phyloP scores from a whole-genome alignment of 2,329 filamentous ascomycete species.

The Niveomyces coronatus region DNA sequence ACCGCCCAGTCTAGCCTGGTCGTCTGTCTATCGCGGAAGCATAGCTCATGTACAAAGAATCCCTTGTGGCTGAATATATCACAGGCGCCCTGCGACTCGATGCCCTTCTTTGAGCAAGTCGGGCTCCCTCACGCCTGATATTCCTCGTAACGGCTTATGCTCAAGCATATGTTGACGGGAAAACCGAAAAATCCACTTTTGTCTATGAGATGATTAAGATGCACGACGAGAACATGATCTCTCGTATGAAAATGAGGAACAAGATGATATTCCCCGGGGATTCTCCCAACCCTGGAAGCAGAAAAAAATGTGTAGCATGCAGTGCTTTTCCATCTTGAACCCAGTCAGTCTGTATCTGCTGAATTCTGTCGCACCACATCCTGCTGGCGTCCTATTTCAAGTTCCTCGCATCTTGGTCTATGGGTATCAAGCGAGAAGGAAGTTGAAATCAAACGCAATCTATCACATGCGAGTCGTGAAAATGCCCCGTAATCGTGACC shows the following conservation, averaged over 20 bases:
- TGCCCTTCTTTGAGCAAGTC: slow-evolving; percentile 19
- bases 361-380: slow-evolving; percentile 27
- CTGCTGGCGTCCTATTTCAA: slow-evolving; percentile 25
- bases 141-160: too few relatives aligned
- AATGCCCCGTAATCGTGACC: slow-evolving; percentile 28
- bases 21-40: slow-evolving; percentile 23
- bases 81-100: slow-evolving; percentile 17
- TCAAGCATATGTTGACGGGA: slow-evolving; percentile 34
- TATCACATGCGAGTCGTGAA: slow-evolving; percentile 33
- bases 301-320: slow-evolving; percentile 21
- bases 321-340: slow-evolving; percentile 24
- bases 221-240: slow-evolving; percentile 36
- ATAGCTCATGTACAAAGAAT: slow-evolving; percentile 15
- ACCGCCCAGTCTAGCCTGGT: slow-evolving; percentile 23
- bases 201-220: slow-evolving; percentile 50
- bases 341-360: slow-evolving; percentile 17
- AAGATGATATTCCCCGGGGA: slow-evolving; percentile 23
- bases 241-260: slow-evolving; percentile 29
- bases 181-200: slow-evolving; percentile 57
- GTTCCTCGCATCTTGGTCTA: slow-evolving; percentile 32
- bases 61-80: slow-evolving; percentile 17
- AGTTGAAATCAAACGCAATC: slow-evolving; percentile 34
- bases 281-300: slow-evolving; percentile 26
- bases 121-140: slow-evolving; percentile 16
- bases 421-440: slow-evolving; percentile 34